Base-by-base conservation (phyloP, 257 asterid species). In the Craterostigma plantagineum region DNA sequence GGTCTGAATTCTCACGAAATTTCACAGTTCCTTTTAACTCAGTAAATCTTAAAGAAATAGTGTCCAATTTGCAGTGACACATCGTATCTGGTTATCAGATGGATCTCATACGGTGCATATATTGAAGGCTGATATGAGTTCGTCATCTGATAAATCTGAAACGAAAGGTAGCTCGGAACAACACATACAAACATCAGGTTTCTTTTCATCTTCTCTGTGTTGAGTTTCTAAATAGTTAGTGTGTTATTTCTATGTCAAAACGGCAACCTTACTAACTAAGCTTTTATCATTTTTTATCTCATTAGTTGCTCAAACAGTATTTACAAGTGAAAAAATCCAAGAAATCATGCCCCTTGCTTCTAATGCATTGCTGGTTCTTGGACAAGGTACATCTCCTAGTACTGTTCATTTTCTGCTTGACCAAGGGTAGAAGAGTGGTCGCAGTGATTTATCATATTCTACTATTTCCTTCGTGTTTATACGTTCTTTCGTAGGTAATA, bases 61-160 rank as follows among this genome's bases (percentile, higher is more conserved):
- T 55, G 33, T 14, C 67, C 63, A 38, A 43, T 45, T 54, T 69
- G 63, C 78, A 84, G 95, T 64, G 60, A 47, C 86, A 34, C 72
- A 57, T 55, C 58, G 60, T 45, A 45, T 84, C 50, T 84, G 95
- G 93, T 62, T 68, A 37, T 73, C 87, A n/a, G 95, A 84, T 76
- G 87, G 87, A 49, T 64, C 58, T 16, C 72, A 79, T 61, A 71
- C 73, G 23, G 63, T 84, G 33, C 92, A 79, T 64, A 59, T 65
- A 52, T 55, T 76, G 67, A 59, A 18, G 52, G 49, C 83, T 18
- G 86, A 65, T 13, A 30, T 62, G 48, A 82, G 69, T 42, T 36
- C 70, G 37, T 66, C 79, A 41, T 49, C 45, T 33, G 66, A 51
- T 47, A 71, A 65, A 49, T 42, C 55, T 35, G 71, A 65, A 33